Evolutionary conservation across 2,329 filamentous ascomycete species (phyloP).

Genomic region (Coniochaeta hoffmannii): DNA sequence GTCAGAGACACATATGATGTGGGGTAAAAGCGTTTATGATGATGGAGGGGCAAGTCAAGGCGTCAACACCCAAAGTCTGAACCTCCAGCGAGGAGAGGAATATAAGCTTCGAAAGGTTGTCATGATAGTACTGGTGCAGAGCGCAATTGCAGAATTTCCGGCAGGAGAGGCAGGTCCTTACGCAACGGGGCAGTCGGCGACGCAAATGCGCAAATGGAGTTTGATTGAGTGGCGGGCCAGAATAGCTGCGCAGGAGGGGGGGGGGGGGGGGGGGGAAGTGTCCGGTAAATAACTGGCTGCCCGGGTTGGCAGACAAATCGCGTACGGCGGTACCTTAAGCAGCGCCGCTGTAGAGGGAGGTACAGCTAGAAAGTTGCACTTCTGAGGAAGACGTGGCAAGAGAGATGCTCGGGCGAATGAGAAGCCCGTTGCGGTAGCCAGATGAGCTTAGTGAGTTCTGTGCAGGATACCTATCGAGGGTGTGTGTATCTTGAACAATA

Average conservation of each 20-base stretch:
- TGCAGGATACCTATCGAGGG: background rate
- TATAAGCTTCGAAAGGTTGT: conserved; percentile 32
- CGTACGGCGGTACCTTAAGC: background rate
- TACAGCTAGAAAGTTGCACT: background rate
- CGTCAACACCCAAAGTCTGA: conserved; percentile 33
- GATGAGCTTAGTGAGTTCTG: background rate
- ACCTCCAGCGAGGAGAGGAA: conserved; percentile 37
- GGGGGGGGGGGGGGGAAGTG: background rate
- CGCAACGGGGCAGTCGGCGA: conserved; percentile 10
- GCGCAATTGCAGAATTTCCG: conserved; percentile 9
- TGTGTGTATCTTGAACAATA: background rate
- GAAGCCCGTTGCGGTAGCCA: background rate
- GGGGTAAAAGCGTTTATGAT: conserved; percentile 2
- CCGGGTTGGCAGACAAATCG: background rate
- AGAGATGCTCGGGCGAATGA: background rate
- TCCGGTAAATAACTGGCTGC: background rate
- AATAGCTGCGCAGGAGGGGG: background rate
- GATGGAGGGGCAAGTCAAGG: conserved; percentile 24
- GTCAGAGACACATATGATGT: background rate
- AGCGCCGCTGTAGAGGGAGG: background rate
- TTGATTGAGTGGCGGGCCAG: conserved; percentile 3
- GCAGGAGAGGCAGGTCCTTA: conserved; percentile 8
- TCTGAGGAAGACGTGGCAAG: background rate
- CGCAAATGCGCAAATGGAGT: conserved; percentile 1
- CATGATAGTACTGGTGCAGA: conserved; percentile 34